These are phyloP conservation scores for Letharia columbiana DNA, from an alignment of 495 filamentous ascomycete species.

Conservation along the genomic window DNA sequence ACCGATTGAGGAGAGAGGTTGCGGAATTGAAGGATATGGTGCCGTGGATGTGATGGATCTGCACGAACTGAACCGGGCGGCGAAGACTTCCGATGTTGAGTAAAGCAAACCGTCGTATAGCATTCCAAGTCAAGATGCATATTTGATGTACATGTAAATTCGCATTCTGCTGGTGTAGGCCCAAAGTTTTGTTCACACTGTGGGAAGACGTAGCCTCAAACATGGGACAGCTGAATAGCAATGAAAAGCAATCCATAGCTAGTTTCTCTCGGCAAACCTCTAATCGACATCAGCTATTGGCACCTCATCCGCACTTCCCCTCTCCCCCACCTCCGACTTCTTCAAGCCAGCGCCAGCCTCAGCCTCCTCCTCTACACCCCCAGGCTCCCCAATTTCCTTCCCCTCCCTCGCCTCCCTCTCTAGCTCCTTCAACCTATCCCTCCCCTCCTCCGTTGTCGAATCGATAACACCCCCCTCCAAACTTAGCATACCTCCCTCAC, in stretches of 20 bases:
- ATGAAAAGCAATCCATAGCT: neutral
- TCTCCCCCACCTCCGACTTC: constrained; percentile 46
- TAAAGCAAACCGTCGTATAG: neutral
- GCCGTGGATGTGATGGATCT: too few relatives aligned
- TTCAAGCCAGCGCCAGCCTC: constrained; percentile 51
- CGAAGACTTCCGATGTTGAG: neutral
- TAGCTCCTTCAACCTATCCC: constrained; percentile 65
- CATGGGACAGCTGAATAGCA: neutral
- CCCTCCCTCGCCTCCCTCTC: constrained; percentile 48
- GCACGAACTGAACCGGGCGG: too few relatives aligned
- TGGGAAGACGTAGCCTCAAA: neutral
- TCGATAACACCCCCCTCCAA: constrained; percentile 90
- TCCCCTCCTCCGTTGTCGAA: constrained; percentile 86
- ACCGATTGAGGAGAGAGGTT: too few relatives aligned
- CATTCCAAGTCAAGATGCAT: neutral
- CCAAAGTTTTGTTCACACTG: neutral
- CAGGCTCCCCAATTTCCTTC: constrained; percentile 27
- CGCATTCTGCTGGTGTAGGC: neutral
- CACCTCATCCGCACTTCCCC: constrained; percentile 14
- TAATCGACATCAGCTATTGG: constrained; percentile 24
- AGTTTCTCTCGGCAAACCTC: neutral
- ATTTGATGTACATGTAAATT: neutral
- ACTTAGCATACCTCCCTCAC: constrained; percentile 81
- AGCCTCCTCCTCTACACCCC: constrained; percentile 44
- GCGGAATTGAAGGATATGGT: too few relatives aligned